A percentile compares a stretch with the other conserved stretches of the same genome.
Evolutionary conservation across 768 basidiomycete genomes (phyloP).

Genomic region (Paxillus involutus): DNA sequence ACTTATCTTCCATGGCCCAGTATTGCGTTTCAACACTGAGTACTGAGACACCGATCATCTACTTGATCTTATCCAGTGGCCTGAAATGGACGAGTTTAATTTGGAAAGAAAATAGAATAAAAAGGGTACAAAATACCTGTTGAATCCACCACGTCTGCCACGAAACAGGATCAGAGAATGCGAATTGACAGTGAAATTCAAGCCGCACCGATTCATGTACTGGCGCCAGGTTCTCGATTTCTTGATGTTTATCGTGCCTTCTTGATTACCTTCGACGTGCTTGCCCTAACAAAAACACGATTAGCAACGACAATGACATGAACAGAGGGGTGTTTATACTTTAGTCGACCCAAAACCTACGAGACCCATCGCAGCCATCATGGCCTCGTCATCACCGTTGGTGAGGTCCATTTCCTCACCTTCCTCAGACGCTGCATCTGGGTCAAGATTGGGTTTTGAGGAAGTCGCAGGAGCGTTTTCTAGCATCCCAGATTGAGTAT

Average conservation of each 20-base stretch:
- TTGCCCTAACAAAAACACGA: constrained; percentile 54
- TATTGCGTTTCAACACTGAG: not conserved
- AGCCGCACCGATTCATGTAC: constrained; percentile 89
- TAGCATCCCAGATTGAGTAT: not conserved
- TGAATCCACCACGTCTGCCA: constrained; percentile 79
- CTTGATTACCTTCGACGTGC: constrained; percentile 80
- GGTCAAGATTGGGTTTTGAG: constrained; percentile 39
- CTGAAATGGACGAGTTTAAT: constrained; percentile 40
- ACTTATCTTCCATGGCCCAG: constrained; percentile 15
- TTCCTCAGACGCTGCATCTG: constrained; percentile 47
- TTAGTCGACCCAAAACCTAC: constrained; percentile 87
- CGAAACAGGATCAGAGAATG: constrained; percentile 11
- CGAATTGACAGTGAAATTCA: not conserved
- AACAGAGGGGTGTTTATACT: constrained; percentile 39
- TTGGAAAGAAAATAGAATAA: not conserved
- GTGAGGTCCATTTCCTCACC: constrained; percentile 51
- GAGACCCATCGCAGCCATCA: constrained; percentile 92
- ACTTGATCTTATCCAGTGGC: constrained; percentile 96
- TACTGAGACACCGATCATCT: constrained; percentile 10
- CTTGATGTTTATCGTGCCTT: constrained; percentile 64
- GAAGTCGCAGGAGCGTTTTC: constrained; percentile 9
- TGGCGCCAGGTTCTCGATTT: constrained; percentile 93
- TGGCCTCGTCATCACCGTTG: constrained; percentile 72
- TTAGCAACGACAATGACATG: not conserved
- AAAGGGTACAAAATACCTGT: constrained; percentile 48